A percentile compares a stretch with the other conserved stretches of the same genome.
Evolutionary conservation across 2,329 filamentous ascomycete genomes (phyloP).

Genomic region (Penicillium polonicum): DNA sequence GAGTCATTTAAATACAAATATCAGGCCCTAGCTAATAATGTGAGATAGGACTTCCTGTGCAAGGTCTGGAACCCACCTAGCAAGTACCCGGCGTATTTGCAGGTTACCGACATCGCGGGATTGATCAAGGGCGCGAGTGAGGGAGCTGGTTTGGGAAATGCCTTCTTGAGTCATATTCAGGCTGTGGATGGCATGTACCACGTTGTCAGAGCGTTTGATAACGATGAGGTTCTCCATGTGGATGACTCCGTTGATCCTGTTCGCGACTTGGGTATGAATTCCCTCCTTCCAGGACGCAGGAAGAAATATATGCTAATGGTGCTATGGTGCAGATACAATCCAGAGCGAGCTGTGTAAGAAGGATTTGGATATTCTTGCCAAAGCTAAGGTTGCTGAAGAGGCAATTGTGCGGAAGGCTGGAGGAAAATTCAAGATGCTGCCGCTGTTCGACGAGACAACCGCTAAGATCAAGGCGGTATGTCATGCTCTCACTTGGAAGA

Average conservation of each 20-base stretch:
- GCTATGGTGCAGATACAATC: neutral
- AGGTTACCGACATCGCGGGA: slow-evolving; percentile 6
- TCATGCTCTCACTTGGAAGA: neutral
- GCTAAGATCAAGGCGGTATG: slow-evolving; percentile 4
- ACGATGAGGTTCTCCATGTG: slow-evolving; percentile 5
- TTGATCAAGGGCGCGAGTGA: slow-evolving; percentile 7
- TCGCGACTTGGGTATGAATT: neutral
- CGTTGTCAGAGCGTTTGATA: slow-evolving; percentile 2
- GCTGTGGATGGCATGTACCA: slow-evolving; percentile 10
- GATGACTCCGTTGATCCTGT: slow-evolving; percentile 4
- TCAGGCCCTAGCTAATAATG: neutral
- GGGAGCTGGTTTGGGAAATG: slow-evolving; percentile 6
- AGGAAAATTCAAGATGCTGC: slow-evolving; percentile 10
- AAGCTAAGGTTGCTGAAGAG: slow-evolving; percentile 5
- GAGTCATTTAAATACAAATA: neutral
- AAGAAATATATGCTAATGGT: neutral
- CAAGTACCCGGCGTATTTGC: slow-evolving; percentile 8
- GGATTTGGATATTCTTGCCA: slow-evolving; percentile 7
- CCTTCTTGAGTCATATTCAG: slow-evolving; percentile 7
- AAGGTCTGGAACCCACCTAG: slow-evolving; percentile 7
- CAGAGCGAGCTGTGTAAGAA: slow-evolving; percentile 10
- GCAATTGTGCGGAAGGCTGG: slow-evolving; percentile 5
- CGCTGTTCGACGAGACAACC: slow-evolving; percentile 8
- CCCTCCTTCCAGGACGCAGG: no score
- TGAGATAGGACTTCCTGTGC: slow-evolving; percentile 6